Evolutionary conservation across 2,329 filamentous ascomycete genomes (phyloP), one percentile per base, ranked within the genome.

Genomic region (Amphichorda felina): DNA sequence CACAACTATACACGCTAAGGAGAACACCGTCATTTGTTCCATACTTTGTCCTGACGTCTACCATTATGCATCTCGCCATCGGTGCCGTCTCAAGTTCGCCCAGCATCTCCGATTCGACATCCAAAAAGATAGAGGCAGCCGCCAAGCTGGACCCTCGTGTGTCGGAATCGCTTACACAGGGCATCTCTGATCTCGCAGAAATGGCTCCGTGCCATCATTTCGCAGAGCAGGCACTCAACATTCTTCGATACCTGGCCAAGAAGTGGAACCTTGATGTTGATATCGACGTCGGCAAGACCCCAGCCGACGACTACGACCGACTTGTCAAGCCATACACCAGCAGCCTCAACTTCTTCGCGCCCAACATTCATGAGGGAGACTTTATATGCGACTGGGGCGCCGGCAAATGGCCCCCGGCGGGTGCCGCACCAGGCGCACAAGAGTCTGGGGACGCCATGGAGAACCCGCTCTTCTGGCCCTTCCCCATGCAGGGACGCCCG

Each of bases 151-250:
- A 63, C 34, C 52, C 63, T 1, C 56, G 49, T 8, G 64, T 66
- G 2, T 49, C 57, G 3, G 59, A 64, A 22, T 55, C 63, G 2
- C 60, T 79, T 24, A 60, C 54, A 8, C 68, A 71, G 37, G 71
- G 72, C 10, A 72, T 79, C 24, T 53, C 64, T 2, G 70, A 76
- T 41, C 55, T 79, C 13, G 66, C 66, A 2, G 70, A 76, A 44
- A 79, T 79, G 75, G 66, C 68, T 1, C 66, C 67, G 0, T 75
- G 72, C 37, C 72, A 76, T 43, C 66, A 71, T 38, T 76, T 76
- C 45, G 72, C 72, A 9, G 68, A 73, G 44, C 71, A 75, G 43
- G 72, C 72, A 0, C 61, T 75, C 32, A 71, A 72, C 41, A 78
- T 79, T 14, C 53, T 79, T 4, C 63, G 65, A 1, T 75, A 68